Conservation (phyloP, 2,329 filamentous ascomycete genomes). For the Colletotrichum costaricense region DNA sequence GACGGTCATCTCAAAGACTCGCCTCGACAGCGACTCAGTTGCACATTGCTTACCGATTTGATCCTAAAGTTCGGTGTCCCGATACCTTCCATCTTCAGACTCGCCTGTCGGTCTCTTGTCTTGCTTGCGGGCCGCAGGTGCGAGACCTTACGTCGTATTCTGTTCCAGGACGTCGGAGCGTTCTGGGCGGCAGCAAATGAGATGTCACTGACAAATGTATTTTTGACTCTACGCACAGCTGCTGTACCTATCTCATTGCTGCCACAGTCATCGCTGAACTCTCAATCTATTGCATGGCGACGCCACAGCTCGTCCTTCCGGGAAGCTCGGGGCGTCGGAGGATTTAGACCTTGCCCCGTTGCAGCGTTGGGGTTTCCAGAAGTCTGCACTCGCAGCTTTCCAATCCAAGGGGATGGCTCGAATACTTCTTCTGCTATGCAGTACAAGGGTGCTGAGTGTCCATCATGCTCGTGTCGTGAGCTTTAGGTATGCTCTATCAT, state of each 20-base stretch:
- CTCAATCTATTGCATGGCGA: neutral
- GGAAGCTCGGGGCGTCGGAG: conserved; percentile 1
- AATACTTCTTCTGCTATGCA: neutral
- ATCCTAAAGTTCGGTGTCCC: neutral
- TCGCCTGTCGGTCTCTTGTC: neutral
- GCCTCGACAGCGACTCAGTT: neutral
- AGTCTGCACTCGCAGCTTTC: neutral
- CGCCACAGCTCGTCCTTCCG: conserved; percentile 3
- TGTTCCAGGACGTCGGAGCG: neutral
- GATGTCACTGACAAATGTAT: neutral
- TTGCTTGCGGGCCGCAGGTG: neutral
- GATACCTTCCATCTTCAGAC: neutral
- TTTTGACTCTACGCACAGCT: neutral
- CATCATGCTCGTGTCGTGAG: neutral
- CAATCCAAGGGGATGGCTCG: neutral
- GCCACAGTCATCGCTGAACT: neutral
- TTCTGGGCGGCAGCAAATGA: neutral
- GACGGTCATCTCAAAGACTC: neutral
- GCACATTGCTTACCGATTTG: neutral
- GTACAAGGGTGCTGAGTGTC: neutral
- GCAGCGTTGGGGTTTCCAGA: neutral
- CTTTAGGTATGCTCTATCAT: neutral
- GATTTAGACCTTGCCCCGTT: neutral
- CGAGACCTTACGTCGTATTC: neutral
- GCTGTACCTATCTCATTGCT: neutral